Evolutionary conservation across 208 protist genomes (phyloP), one percentile per base, ranked within the genome.

Genomic region (Leishmania arabica): DNA sequence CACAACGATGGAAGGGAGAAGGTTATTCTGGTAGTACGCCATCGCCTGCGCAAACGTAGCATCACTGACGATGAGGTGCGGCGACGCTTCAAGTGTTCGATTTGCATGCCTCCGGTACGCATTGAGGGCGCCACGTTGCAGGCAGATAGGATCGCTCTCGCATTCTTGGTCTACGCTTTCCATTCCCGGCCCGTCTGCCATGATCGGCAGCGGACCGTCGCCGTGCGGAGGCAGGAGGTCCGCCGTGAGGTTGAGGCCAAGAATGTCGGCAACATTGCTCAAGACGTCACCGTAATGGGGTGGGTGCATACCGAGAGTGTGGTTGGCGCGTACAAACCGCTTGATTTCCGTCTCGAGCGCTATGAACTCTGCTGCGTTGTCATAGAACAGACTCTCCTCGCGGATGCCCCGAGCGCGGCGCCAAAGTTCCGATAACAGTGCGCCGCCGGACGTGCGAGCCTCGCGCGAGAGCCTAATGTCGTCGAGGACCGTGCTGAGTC

Each of bases 11-110:
- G 85, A 75, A 49, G 74, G 42, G 56, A 72, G 60, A 31, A 91
- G 79, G 7, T 82, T 71, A 7, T 60, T n/a, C 58, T 82, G 66
- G 75, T 89, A 86, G 56, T 76, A 84, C 13, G 42, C 47, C 68
- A 81, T 60, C 40, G 90, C 90, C 40, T 19, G 60, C 21, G 37
- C 24, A 4, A 93, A 73, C 8, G 82, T 86, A 0, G 73, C 37
- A 24, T 82, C 77, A 1, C 56, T 58, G 3, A 91, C 88, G n/a
- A 87, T 71, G 53, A 91, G 79, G 79, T 84, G 84, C 31, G 84
- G 79, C 68, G 86, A 84, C n/a, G 64, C 74, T 1, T 49, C 11
- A 19, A 90, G 78, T 34, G 86, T 88, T 15, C 70, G 72, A 54
- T 89, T 91, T 19, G 79, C 87, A 56, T 85, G 80, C 15, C 54